Evolutionary conservation across 2,329 filamentous ascomycete genomes (phyloP).

Genomic region (Fusarium xyrophilum): DNA sequence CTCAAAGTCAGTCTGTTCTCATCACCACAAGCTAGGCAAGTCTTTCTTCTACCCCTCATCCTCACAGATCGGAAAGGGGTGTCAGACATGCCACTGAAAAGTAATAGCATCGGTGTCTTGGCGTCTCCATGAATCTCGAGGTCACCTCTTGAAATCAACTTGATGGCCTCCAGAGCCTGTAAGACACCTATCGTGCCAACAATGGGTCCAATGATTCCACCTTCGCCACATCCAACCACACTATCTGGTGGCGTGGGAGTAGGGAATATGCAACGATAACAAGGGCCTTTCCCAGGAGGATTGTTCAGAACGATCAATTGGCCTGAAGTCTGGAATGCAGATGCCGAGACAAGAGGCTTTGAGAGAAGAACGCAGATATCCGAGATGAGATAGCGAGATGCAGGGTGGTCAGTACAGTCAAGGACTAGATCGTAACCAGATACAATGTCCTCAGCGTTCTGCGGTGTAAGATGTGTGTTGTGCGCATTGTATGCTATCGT

Average conservation of each 20-base stretch:
- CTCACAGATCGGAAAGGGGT: constrained; percentile 74
- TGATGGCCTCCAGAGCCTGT: constrained; percentile 88
- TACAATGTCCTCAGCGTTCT: constrained; percentile 72
- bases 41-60: constrained; percentile 71
- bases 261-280: constrained; percentile 93
- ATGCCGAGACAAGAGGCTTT: constrained; percentile 86
- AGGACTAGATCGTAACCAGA: constrained; percentile 80
- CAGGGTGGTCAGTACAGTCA: constrained; percentile 94
- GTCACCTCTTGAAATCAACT: constrained; percentile 67
- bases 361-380: constrained; percentile 82
- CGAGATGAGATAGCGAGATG: constrained; percentile 89
- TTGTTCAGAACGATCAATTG: constrained; percentile 90
- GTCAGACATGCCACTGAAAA: constrained; percentile 56
- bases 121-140: constrained; percentile 31
- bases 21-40: constrained; percentile 79
- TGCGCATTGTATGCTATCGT: constrained; percentile 70
- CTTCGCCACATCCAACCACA: constrained; percentile 87
- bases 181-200: constrained; percentile 93
- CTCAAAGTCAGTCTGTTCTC: constrained; percentile 65
- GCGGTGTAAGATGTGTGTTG: constrained; percentile 68
- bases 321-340: constrained; percentile 85
- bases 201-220: constrained; percentile 89
- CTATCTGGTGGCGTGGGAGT: constrained; percentile 83
- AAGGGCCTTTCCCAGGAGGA: constrained; percentile 78
- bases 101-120: constrained; percentile 49